Evolutionary conservation across 2,329 filamentous ascomycete genomes (phyloP).

Genomic region (Thielaviopsis euricoi): DNA sequence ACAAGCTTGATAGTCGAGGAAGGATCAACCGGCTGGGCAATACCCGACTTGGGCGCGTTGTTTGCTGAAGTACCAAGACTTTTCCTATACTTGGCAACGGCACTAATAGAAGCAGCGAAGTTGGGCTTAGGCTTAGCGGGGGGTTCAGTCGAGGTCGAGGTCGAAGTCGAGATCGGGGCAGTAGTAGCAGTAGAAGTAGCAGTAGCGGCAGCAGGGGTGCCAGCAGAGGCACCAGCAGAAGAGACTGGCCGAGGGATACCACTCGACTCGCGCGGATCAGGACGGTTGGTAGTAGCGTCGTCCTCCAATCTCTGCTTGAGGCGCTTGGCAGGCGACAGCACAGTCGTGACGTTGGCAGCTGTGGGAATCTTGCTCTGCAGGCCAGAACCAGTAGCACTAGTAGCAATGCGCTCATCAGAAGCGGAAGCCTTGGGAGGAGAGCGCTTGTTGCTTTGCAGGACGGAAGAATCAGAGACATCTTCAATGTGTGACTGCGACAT

Average conservation of each 20-base stretch:
- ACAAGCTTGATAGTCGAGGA: conserved; percentile 18
- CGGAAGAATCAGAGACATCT: background rate
- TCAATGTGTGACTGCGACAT: conserved; percentile 11
- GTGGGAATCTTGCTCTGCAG: conserved; percentile 12
- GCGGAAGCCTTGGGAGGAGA: conserved; percentile 34
- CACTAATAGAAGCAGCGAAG: background rate
- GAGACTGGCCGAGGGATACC: conserved; percentile 29
- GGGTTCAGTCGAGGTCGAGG: conserved; percentile 16
- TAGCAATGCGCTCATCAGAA: conserved; percentile 16
- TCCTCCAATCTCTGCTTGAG: conserved; percentile 50
- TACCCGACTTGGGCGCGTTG: conserved; percentile 33
- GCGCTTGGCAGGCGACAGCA: conserved; percentile 46
- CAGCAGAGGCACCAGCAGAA: conserved; percentile 19
- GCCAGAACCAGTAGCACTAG: background rate
- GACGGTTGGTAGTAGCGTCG: conserved; percentile 50
- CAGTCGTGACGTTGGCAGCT: conserved; percentile 3
- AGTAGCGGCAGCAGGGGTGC: too few species aligned
- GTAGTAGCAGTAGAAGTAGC: conserved; percentile 13
- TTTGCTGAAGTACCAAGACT: conserved; percentile 19
- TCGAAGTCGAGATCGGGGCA: too few species aligned
- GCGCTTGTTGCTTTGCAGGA: background rate
- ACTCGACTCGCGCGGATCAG: conserved; percentile 34
- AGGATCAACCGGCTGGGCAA: conserved; percentile 54
- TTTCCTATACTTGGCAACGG: background rate
- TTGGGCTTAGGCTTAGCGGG: conserved; percentile 4